These are phyloP conservation scores for Beauveria rudraprayagi DNA, from an alignment of 2,329 filamentous ascomycete genomes.

Conservation along the genomic window DNA sequence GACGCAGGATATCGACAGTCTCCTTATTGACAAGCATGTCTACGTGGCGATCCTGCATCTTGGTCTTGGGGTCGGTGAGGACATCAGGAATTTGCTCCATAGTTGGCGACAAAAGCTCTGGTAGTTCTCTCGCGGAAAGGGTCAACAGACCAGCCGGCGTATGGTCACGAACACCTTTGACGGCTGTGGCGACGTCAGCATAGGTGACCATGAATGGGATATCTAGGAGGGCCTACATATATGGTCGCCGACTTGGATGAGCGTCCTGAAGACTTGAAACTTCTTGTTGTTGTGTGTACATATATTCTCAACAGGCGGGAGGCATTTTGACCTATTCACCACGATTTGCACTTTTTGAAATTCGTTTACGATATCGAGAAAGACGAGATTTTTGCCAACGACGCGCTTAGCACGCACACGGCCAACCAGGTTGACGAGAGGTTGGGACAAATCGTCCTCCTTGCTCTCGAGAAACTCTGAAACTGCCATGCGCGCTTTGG, in stretches of 20 bases:
- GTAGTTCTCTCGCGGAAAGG: slow-evolving; percentile 58
- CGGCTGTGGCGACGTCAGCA: slow-evolving; percentile 38
- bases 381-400: slow-evolving; percentile 70
- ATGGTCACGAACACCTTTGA: slow-evolving; percentile 61
- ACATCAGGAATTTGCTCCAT: slow-evolving; percentile 70
- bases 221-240: slow-evolving; percentile 52
- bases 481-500: slow-evolving; percentile 22
- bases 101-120: slow-evolving; percentile 66
- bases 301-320: slow-evolving; percentile 24
- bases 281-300: slow-evolving; percentile 22
- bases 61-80: slow-evolving; percentile 62
- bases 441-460: slow-evolving; percentile 18
- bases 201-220: slow-evolving; percentile 11
- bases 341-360: slow-evolving; percentile 68
- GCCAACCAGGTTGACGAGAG: slow-evolving; percentile 38
- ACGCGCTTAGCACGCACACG: slow-evolving; percentile 66
- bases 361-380: slow-evolving; percentile 72
- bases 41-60: slow-evolving; percentile 71
- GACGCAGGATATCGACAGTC: slow-evolving; percentile 59
- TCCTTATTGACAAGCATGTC: slow-evolving; percentile 72
- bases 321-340: slow-evolving; percentile 53
- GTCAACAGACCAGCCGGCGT: slow-evolving; percentile 71
- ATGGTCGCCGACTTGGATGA: slow-evolving; percentile 74
- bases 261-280: slow-evolving; percentile 54
- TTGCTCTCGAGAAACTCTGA: slow-evolving; percentile 27